Base-by-base conservation (phyloP, 164 flowering plant species). In the Santalum album region DNA sequence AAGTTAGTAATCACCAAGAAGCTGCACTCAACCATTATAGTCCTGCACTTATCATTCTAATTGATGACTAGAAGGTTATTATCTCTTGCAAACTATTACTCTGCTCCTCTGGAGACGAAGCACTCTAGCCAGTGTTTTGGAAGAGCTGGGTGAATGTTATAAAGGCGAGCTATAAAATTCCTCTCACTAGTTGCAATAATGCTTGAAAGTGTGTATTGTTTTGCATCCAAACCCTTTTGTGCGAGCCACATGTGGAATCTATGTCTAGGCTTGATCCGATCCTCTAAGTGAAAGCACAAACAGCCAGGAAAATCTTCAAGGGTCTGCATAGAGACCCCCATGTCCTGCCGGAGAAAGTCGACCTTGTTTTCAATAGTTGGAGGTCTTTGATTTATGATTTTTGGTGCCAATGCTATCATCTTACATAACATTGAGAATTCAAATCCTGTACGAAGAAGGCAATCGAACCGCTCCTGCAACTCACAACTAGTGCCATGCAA, bases 261-360 rank as follows among this genome's bases (percentile, higher is more conserved):
- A 32, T 59, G 75, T 56, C 95, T 72, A 4, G 86, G 88, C 45
- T 69, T 81, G 26, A 87, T 76, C 51, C 86, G 64, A 6, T 74
- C 69, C 36, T 83, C 90, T 21, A 87, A 63, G 67, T 80, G 70
- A 60, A 65, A 83, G 58, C 70, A 68, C 59, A 87, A 54, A 70
- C 67, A 75, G 14, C 70, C 70, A 1, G 95, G 90, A 50, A 82
- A 87, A 36, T 35, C 45, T 51, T 75, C 77, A 60, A 80, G 60
- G 2, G 73, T 90, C 26, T 69, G 46, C 58, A 59, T 56, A 25
- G 79, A 75, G 56, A 53, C n/a, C n/a, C n/a, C n/a, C n/a, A n/a
- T n/a, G n/a, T n/a, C n/a, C n/a, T n/a, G n/a, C n/a, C n/a, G n/a
- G n/a, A n/a, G n/a, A n/a, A n/a, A 83, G 14, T 71, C 57, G 45